Conservation (phyloP, 2,329 filamentous ascomycete species). For the Penicillium crustosum region DNA sequence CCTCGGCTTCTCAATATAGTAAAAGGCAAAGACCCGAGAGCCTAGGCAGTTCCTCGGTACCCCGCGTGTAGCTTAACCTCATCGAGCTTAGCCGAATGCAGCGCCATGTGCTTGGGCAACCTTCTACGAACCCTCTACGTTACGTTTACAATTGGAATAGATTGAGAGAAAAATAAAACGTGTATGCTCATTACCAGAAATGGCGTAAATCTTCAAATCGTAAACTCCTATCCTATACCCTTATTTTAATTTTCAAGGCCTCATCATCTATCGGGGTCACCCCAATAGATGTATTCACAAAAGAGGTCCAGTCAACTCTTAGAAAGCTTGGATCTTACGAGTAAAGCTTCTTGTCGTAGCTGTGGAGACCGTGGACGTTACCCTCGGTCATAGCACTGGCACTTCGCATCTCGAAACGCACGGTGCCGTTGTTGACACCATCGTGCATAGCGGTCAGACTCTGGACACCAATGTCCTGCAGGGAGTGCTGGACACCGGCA, state of each 20-base stretch:
- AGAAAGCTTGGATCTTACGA: slow-evolving; percentile 56
- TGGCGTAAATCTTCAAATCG: slow-evolving; percentile 27
- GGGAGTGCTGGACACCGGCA: slow-evolving; percentile 92
- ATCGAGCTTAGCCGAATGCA: slow-evolving; percentile 20
- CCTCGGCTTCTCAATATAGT: slow-evolving; percentile 10
- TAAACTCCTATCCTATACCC: slow-evolving; percentile 36
- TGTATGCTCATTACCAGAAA: slow-evolving; percentile 24
- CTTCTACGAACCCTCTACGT: neutral
- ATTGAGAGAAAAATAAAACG: slow-evolving; percentile 8
- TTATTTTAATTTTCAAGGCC: slow-evolving; percentile 33
- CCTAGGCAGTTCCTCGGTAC: slow-evolving; percentile 28
- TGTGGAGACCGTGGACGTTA: slow-evolving; percentile 93
- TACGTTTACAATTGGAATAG: neutral
- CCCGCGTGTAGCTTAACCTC: slow-evolving; percentile 23
- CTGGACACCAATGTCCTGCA: slow-evolving; percentile 90
- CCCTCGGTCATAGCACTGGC: slow-evolving; percentile 95
- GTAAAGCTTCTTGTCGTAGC: slow-evolving; percentile 99
- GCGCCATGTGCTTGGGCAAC: slow-evolving; percentile 16
- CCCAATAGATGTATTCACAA: slow-evolving; percentile 27
- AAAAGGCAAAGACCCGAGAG: slow-evolving; percentile 18
- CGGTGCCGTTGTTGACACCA: slow-evolving; percentile 68
- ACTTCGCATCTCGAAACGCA: slow-evolving; percentile 92
- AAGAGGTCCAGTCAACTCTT: slow-evolving; percentile 14
- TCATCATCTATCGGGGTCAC: slow-evolving; percentile 31
- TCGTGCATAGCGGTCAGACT: slow-evolving; percentile 76